These are phyloP conservation scores for Chaetomium globosum DNA, from an alignment of 2,329 filamentous ascomycete species.

Conservation along the genomic window DNA sequence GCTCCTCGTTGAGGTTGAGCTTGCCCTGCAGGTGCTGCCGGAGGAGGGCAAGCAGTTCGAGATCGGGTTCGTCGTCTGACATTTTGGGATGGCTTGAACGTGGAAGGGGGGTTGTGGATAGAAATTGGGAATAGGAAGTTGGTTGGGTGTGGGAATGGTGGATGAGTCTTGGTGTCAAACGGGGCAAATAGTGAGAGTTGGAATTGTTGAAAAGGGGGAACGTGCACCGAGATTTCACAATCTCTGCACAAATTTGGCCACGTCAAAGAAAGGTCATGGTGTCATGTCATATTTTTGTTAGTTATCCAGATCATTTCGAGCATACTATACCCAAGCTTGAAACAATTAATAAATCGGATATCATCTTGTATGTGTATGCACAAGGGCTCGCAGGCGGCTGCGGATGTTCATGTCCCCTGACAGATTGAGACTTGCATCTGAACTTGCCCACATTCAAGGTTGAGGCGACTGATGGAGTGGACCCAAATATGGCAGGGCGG, in stretches of 20 bases:
- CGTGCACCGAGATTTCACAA: conserved; percentile 17
- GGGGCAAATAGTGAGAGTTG: neutral
- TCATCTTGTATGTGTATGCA: neutral
- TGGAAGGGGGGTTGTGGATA: neutral
- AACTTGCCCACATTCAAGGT: neutral
- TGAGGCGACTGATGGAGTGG: neutral
- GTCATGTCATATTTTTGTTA: neutral
- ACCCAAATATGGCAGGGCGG: neutral
- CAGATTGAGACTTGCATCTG: neutral
- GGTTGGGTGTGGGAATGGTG: neutral
- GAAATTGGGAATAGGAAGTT: neutral
- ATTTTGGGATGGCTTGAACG: conserved; percentile 21
- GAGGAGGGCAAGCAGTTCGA: conserved; percentile 82
- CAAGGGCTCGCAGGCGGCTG: neutral
- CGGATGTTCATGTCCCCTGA: neutral
- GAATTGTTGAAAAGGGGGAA: conserved; percentile 18
- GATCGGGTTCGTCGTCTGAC: conserved; percentile 81
- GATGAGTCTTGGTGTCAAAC: neutral
- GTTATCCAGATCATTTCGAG: neutral
- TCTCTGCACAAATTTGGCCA: neutral
- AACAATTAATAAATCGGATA: neutral
- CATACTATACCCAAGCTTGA: neutral
- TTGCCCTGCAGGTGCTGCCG: conserved; percentile 74
- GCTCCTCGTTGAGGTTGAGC: conserved; percentile 56
- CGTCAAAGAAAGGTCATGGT: neutral